These are phyloP conservation scores for Bathelium albidoporum DNA, from an alignment of 495 filamentous ascomycete species.

Conservation along the genomic window DNA sequence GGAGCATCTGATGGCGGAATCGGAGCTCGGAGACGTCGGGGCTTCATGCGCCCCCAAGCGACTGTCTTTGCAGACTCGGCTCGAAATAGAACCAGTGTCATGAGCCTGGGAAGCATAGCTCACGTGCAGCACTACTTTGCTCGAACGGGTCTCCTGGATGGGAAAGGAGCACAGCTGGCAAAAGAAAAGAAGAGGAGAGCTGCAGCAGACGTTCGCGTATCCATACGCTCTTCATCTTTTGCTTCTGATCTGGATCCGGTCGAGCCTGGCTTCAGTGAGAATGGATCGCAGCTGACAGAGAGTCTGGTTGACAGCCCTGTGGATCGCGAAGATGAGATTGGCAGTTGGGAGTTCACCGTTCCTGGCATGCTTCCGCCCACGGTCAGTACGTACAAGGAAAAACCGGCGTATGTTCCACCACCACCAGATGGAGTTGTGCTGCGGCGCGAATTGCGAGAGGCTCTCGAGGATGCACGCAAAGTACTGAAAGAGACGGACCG, in stretches of 20 bases:
- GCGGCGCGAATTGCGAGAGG: slow-evolving; percentile 58
- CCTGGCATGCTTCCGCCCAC: slow-evolving; percentile 83
- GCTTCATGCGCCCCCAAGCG: slow-evolving; percentile 83
- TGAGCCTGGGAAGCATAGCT: slow-evolving; percentile 91
- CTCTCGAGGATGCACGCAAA: slow-evolving; percentile 54
- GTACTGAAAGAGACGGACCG: slow-evolving; percentile 42
- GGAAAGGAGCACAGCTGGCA: slow-evolving; percentile 77
- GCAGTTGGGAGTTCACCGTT: slow-evolving; percentile 47
- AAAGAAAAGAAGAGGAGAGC: slow-evolving; percentile 53
- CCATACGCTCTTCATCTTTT: slow-evolving; percentile 19
- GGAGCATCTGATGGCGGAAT: slow-evolving; percentile 45
- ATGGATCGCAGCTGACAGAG: slow-evolving; percentile 16
- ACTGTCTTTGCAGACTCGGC: slow-evolving; percentile 88
- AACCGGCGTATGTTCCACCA: slow-evolving; percentile 73
- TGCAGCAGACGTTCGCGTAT: slow-evolving; percentile 3
- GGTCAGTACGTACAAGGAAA: slow-evolving; percentile 87
- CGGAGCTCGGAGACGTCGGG: slow-evolving; percentile 49
- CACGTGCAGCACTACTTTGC: slow-evolving; percentile 98
- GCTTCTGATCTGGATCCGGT: slow-evolving; percentile 15
- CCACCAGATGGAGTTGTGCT: slow-evolving; percentile 73
- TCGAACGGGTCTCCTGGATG: slow-evolving; percentile 82
- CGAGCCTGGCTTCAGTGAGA: slow-evolving; percentile 8
- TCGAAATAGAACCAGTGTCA: slow-evolving; percentile 78
- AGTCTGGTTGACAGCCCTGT: slow-evolving; percentile 48
- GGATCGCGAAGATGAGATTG: slow-evolving; percentile 41